These are phyloP conservation scores for Alternaria metachromatica DNA, from an alignment of 2,329 filamentous ascomycete genomes.

Conservation along the genomic window DNA sequence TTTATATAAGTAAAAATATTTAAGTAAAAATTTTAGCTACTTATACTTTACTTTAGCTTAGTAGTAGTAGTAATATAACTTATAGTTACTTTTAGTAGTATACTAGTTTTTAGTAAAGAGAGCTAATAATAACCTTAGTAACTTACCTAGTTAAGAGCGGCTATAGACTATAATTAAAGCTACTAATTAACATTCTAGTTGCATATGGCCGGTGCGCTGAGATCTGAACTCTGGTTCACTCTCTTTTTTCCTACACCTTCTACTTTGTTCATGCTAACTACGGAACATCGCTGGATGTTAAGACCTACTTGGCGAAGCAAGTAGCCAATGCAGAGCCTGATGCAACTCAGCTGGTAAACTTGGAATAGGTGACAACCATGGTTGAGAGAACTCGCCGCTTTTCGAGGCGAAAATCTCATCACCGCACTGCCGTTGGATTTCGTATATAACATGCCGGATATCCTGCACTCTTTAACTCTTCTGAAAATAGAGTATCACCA, in stretches of 20 bases:
- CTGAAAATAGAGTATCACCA: neutral
- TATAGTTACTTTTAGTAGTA: too few relatives aligned
- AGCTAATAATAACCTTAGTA: too few relatives aligned
- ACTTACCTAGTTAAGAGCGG: too few relatives aligned
- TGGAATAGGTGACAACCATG: neutral
- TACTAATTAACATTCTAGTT: neutral
- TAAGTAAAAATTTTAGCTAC: too few relatives aligned
- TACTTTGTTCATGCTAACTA: neutral
- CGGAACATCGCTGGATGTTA: neutral
- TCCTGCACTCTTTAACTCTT: neutral
- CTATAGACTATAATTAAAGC: neutral
- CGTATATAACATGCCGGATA: neutral
- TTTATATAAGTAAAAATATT: too few relatives aligned
- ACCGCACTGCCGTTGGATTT: neutral
- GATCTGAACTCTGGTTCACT: neutral
- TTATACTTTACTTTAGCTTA: too few relatives aligned
- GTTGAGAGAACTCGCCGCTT: neutral
- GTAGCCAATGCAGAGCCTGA: neutral
- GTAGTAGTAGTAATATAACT: too few relatives aligned
- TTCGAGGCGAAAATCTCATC: neutral
- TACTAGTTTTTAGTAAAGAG: too few relatives aligned
- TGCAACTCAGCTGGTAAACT: neutral
- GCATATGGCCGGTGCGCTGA: neutral
- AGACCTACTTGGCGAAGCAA: neutral
- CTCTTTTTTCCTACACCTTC: neutral